phyloP scores from a whole-genome alignment of 2,329 filamentous ascomycete genomes.

The Xylaria polymorpha region DNA sequence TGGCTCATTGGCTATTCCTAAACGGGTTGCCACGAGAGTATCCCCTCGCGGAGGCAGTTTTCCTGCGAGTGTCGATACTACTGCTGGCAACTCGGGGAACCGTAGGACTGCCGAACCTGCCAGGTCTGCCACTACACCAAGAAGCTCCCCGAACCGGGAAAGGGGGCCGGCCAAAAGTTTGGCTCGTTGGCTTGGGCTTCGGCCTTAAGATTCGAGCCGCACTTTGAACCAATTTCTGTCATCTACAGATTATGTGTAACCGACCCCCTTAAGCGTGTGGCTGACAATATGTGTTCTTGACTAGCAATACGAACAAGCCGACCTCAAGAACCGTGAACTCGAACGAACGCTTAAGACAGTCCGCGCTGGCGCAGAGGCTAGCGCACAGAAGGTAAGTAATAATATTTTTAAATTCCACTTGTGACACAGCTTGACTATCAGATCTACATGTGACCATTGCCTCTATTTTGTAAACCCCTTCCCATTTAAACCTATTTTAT shows the following conservation, averaged over 20 bases:
- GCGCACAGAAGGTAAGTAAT: slow-evolving; percentile 64
- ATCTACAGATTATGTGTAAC: neutral
- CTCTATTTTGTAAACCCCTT: slow-evolving; percentile 4
- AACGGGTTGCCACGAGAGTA: slow-evolving; percentile 31
- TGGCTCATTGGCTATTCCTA: slow-evolving; percentile 36
- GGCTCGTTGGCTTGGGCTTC: slow-evolving; percentile 28
- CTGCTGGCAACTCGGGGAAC: slow-evolving; percentile 16
- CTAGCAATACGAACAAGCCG: slow-evolving; percentile 69
- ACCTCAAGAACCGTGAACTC: slow-evolving; percentile 67
- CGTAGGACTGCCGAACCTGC: slow-evolving; percentile 16
- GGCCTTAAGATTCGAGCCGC: slow-evolving; percentile 4
- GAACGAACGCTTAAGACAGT: slow-evolving; percentile 66
- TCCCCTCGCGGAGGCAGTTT: neutral
- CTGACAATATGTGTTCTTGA: slow-evolving; percentile 42
- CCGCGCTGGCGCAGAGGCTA: slow-evolving; percentile 61
- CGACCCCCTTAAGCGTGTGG: slow-evolving; percentile 9
- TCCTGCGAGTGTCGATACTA: slow-evolving; percentile 5
- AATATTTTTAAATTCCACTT: slow-evolving; percentile 24
- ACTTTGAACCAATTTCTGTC: slow-evolving; percentile 14
- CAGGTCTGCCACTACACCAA: slow-evolving; percentile 4
- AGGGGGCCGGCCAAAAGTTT: slow-evolving; percentile 36
- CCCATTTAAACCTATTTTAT: neutral
- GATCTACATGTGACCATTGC: neutral
- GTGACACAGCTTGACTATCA: slow-evolving; percentile 13
- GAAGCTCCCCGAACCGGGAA: neutral